Percentiles rank a stretch among this genome's conserved stretches.
Conservation (phyloP, 202 grass and related monocot species). For the Brachypodium distachyon region DNA sequence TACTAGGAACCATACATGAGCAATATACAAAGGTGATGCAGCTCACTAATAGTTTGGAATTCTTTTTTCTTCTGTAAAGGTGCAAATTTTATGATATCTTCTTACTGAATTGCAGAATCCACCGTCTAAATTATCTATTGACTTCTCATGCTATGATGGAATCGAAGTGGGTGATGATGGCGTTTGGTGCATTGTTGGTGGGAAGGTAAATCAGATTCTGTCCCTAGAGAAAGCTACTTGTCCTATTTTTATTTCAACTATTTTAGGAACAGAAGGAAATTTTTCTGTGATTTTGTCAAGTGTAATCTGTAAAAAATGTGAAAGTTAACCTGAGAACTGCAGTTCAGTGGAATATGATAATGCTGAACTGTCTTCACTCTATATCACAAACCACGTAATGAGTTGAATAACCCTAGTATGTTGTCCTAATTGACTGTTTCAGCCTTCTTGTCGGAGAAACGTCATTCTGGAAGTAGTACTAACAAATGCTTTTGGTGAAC, state of each 20-base stretch:
- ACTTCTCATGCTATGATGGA: constrained; percentile 69
- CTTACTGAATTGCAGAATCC: constrained; percentile 46
- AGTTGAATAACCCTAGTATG: background rate
- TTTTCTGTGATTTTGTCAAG: background rate
- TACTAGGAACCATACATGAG: constrained; percentile 40
- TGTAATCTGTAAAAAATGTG: constrained; percentile 7
- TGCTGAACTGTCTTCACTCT: background rate
- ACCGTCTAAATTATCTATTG: constrained; percentile 79
- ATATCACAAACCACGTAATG: background rate
- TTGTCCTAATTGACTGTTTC: constrained; percentile 25
- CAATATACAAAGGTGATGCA: constrained; percentile 58
- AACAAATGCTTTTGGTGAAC: constrained; percentile 57
- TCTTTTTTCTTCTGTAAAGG: constrained; percentile 7
- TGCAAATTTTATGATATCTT: background rate
- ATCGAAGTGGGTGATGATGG: constrained; percentile 74
- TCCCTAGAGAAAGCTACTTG: background rate
- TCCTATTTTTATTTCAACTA: background rate
- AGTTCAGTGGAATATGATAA: background rate
- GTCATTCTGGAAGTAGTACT: constrained; percentile 78
- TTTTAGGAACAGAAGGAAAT: background rate
- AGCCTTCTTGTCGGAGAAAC: constrained; percentile 91
- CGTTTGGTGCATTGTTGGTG: constrained; percentile 86
- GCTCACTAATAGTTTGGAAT: background rate
- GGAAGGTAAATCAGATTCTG: constrained; percentile 52
- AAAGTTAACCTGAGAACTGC: background rate